Percentiles rank a stretch among this genome's conserved stretches.
phyloP scores from a whole-genome alignment of 345 rosid genomes.

The Eucalyptus guilfoylei region DNA sequence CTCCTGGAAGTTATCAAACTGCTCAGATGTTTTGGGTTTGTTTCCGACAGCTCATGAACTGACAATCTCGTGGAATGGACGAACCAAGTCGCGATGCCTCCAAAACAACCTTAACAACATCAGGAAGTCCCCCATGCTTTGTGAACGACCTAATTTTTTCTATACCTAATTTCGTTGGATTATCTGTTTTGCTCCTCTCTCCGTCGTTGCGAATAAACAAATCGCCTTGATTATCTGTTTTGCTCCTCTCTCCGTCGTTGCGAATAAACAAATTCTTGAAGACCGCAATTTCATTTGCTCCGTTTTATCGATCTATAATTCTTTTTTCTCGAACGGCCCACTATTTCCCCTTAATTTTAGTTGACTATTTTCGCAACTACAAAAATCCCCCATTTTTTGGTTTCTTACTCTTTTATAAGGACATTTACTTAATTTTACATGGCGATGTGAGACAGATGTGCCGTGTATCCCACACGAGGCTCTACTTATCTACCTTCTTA shows the following conservation, averaged over 20 bases:
- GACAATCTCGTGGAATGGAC: neutral
- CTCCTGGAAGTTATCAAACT: neutral
- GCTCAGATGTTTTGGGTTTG: neutral
- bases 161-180: neutral
- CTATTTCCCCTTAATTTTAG: neutral
- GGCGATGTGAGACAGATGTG: no score
- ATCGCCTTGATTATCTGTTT: neutral
- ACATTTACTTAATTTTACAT: no score
- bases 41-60: neutral
- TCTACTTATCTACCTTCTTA: neutral
- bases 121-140: neutral
- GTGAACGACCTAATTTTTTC: neutral
- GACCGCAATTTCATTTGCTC: neutral
- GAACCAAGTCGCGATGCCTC: neutral
- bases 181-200: neutral
- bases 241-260: neutral
- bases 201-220: neutral
- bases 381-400: neutral
- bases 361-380: neutral
- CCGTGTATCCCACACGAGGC: neutral
- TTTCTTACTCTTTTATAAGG: no score
- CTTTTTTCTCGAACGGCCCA: neutral
- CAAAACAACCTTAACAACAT: neutral
- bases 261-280: neutral
- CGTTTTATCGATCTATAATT: neutral